phyloP scores from a whole-genome alignment of 2,329 filamentous ascomycete species.

The Penicillium sp. region DNA sequence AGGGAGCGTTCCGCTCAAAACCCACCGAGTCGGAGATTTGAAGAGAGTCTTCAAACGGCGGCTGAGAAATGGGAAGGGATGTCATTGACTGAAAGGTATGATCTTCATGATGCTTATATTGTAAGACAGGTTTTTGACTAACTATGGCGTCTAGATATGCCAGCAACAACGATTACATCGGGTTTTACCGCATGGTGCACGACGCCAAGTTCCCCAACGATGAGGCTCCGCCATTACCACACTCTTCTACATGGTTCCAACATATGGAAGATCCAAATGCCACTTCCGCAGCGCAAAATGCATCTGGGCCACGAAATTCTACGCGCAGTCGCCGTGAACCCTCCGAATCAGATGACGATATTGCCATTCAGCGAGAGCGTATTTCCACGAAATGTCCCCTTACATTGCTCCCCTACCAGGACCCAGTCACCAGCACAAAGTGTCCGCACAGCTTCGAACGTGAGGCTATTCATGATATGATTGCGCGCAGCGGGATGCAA shows the following conservation, averaged over 20 bases:
- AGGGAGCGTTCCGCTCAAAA: conserved; percentile 22
- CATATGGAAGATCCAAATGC: conserved; percentile 44
- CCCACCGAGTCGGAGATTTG: conserved; percentile 38
- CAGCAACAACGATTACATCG: conserved; percentile 60
- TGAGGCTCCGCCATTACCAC: conserved; percentile 54
- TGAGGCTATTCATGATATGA: conserved; percentile 47
- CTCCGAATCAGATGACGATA: conserved; percentile 42
- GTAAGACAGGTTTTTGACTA: not conserved
- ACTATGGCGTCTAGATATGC: conserved; percentile 48
- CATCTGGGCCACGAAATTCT: not conserved
- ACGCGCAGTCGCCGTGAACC: conserved; percentile 14
- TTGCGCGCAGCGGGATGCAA: conserved; percentile 34
- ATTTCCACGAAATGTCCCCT: conserved; percentile 51
- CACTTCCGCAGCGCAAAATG: not conserved
- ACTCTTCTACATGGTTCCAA: conserved; percentile 63
- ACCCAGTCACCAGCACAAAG: conserved; percentile 51
- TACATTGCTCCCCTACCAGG: conserved; percentile 46
- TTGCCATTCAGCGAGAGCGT: conserved; percentile 48
- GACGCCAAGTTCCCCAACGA: conserved; percentile 59
- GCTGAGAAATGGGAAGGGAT: conserved; percentile 36
- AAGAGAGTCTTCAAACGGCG: conserved; percentile 36
- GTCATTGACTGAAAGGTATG: conserved; percentile 45
- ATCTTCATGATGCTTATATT: conserved; percentile 9
- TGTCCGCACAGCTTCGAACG: conserved; percentile 54
- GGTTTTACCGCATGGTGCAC: conserved; percentile 63